phyloP scores from a whole-genome alignment of 176 grass and related monocot genomes.

The Eleusine indica region DNA sequence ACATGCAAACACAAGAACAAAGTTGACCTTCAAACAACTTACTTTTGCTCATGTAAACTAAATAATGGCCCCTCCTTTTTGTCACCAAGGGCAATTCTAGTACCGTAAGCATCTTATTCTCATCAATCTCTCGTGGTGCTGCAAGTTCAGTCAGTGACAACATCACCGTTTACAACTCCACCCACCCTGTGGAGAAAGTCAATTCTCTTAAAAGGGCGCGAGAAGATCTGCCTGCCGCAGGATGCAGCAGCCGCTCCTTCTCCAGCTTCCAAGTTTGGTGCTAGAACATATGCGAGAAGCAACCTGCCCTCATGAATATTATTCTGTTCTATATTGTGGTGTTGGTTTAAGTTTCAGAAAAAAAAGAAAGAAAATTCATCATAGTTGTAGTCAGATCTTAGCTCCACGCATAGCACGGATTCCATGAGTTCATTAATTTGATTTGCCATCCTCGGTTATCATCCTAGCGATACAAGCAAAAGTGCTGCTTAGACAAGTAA shows the following conservation, averaged over 20 bases:
- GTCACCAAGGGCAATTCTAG: background rate
- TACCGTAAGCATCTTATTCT: slow-evolving; percentile 19
- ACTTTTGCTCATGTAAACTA: background rate
- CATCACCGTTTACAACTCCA: slow-evolving; percentile 6
- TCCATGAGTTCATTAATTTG: background rate
- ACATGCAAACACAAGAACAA: background rate
- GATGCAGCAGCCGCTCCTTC: background rate
- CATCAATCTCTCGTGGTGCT: background rate
- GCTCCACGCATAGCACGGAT: background rate
- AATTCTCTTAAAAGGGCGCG: background rate
- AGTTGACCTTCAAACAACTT: slow-evolving; percentile 10
- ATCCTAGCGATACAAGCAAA: slow-evolving; percentile 22
- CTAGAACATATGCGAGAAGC: slow-evolving; percentile 12
- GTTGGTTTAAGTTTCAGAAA: background rate
- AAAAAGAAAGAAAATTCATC: background rate
- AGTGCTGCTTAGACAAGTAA: slow-evolving; percentile 4
- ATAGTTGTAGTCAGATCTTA: background rate
- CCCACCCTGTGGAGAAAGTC: background rate
- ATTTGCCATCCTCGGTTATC: background rate
- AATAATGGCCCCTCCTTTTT: background rate
- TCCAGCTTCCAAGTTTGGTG: slow-evolving; percentile 17
- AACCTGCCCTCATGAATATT: background rate
- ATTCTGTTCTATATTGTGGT: background rate
- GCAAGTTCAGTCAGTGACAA: background rate
- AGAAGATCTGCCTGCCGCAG: background rate